Evolutionary conservation across 371 early-diverging fungal species (phyloP).

Genomic region (Rhizopus microsporus): DNA sequence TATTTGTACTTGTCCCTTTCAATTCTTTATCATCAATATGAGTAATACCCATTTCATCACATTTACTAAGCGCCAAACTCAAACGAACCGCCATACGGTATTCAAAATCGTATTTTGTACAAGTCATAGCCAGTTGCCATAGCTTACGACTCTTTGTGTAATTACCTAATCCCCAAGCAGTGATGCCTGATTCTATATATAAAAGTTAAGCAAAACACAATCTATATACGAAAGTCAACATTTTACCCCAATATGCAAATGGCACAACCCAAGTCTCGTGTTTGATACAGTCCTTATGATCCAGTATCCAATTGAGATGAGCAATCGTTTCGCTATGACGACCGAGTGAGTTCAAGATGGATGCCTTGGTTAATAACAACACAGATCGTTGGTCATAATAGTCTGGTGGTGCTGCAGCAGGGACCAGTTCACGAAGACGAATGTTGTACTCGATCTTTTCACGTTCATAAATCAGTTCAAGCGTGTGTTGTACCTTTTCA

Average conservation of each 20-base stretch:
- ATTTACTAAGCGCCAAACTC: slow-evolving; percentile 40
- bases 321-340: slow-evolving; percentile 44
- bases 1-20: slow-evolving; percentile 38
- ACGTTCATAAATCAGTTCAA: slow-evolving; percentile 49
- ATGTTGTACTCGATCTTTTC: slow-evolving; percentile 51
- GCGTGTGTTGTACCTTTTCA: slow-evolving; percentile 40
- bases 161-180: slow-evolving; percentile 54
- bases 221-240: slow-evolving; percentile 24
- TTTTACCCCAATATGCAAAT: slow-evolving; percentile 66
- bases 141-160: slow-evolving; percentile 45
- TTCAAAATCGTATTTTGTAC: slow-evolving; percentile 65
- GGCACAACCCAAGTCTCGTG: slow-evolving; percentile 64
- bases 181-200: slow-evolving; percentile 57
- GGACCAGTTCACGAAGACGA: slow-evolving; percentile 44
- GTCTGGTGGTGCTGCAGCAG: slow-evolving; percentile 43
- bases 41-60: slow-evolving; percentile 46
- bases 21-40: slow-evolving; percentile 26
- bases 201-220: slow-evolving; percentile 18
- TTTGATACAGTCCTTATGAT: slow-evolving; percentile 47
- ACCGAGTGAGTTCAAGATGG: slow-evolving; percentile 44
- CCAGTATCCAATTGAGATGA: slow-evolving; percentile 63
- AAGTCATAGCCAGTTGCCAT: slow-evolving; percentile 58
- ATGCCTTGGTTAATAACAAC: slow-evolving; percentile 41
- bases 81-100: slow-evolving; percentile 56
- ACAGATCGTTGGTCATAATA: slow-evolving; percentile 51